Percentiles rank a stretch among this genome's conserved stretches.
Conservation (phyloP, 2,329 filamentous ascomycete genomes). For the Aspergillus niger region DNA sequence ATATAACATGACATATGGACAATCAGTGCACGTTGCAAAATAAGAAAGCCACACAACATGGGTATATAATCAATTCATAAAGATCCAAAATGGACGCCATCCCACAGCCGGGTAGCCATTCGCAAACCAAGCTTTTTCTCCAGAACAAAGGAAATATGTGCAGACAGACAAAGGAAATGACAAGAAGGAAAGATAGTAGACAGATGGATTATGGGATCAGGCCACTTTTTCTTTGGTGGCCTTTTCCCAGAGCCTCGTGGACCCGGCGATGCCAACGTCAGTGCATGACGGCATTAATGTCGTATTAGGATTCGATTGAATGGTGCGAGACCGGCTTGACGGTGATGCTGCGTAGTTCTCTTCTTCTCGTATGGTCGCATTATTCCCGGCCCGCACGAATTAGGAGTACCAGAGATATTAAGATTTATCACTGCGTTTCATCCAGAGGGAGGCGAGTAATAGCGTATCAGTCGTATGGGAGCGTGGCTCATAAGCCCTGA, state of each 20-base stretch:
- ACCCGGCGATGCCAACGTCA: background rate
- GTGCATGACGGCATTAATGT: background rate
- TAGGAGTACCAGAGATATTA: background rate
- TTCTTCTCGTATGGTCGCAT: background rate
- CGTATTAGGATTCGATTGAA: background rate
- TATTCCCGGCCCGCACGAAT: background rate
- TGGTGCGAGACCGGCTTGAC: background rate
- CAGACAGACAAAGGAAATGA: background rate
- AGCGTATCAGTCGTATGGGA: background rate
- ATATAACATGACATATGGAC: constrained; percentile 2
- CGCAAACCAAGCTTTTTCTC: background rate
- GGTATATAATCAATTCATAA: background rate
- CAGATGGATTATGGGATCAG: background rate
- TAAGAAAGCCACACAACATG: background rate
- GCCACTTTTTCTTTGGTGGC: background rate
- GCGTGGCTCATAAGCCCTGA: constrained; percentile 5
- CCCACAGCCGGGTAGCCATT: background rate
- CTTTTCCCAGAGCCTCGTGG: background rate
- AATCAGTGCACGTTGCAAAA: background rate
- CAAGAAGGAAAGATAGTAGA: background rate
- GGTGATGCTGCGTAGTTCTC: background rate
- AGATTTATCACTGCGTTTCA: background rate
- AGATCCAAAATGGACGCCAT: background rate
- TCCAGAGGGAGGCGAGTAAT: background rate
- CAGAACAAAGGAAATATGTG: constrained; percentile 5